A percentile compares a stretch with the other conserved stretches of the same genome.
Conservation (phyloP, 768 basidiomycete species). For the Macrolepiota albuminosa region DNA sequence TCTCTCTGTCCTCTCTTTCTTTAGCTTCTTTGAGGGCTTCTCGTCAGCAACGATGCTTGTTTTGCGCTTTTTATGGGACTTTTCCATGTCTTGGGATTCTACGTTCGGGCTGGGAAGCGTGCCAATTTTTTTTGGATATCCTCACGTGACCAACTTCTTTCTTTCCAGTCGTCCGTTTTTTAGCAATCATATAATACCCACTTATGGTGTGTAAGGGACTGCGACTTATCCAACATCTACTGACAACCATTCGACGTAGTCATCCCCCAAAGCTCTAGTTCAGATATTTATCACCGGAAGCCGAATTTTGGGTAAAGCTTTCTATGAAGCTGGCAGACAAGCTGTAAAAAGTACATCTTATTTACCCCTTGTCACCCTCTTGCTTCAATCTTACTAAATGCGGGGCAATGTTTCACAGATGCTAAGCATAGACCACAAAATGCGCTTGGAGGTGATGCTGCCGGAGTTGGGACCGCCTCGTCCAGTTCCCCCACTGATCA, state of each 20-base stretch:
- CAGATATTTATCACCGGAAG: conserved; percentile 76
- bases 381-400: neutral
- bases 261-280: conserved; percentile 72
- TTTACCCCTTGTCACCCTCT: neutral
- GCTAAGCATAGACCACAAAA: conserved; percentile 77
- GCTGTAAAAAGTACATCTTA: conserved; percentile 80
- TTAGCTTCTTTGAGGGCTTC: conserved; percentile 31
- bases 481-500: conserved; percentile 76
- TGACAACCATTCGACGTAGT: conserved; percentile 36
- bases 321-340: conserved; percentile 85
- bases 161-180: neutral
- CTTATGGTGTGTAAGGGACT: conserved; percentile 12
- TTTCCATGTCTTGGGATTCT: conserved; percentile 18
- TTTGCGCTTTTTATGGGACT: conserved; percentile 47
- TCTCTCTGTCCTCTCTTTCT: conserved; percentile 30
- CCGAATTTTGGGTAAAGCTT: conserved; percentile 87
- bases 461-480: conserved; percentile 69
- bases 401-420: conserved; percentile 43
- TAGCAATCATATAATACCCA: neutral
- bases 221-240: neutral
- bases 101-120: neutral
- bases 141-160: conserved; percentile 7
- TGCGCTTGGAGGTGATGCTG: conserved; percentile 60
- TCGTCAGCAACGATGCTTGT: conserved; percentile 18
- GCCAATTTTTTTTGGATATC: conserved; percentile 7